Evolutionary conservation across 331 rosid species (phyloP).

Genomic region (Cydonia oblonga): DNA sequence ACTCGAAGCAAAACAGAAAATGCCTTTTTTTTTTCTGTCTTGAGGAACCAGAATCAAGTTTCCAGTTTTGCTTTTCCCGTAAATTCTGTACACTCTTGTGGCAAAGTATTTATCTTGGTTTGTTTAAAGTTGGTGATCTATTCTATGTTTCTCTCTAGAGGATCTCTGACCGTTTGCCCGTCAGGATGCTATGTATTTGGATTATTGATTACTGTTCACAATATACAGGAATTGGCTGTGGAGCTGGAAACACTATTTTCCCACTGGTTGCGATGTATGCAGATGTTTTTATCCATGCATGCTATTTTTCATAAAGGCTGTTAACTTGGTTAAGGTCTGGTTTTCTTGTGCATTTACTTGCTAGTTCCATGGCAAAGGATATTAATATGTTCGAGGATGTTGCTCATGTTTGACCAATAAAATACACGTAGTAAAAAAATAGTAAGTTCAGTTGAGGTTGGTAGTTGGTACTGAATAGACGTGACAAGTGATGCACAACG

Average conservation of each 20-base stretch:
- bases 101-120: neutral
- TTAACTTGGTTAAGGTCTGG: slow-evolving; percentile 74
- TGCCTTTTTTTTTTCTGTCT: too few species aligned
- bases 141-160: neutral
- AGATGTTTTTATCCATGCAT: slow-evolving; percentile 67
- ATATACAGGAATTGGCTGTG: slow-evolving; percentile 67
- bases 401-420: neutral
- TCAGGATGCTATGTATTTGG: neutral
- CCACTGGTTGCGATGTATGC: slow-evolving; percentile 66
- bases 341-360: neutral
- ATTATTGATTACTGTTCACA: slow-evolving; percentile 1
- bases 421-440: neutral
- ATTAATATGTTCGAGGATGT: neutral
- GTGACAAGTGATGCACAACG: neutral
- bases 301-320: slow-evolving; percentile 82
- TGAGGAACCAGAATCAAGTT: neutral
- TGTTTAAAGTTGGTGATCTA: neutral
- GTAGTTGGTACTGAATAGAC: neutral
- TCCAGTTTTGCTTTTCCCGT: neutral
- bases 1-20: too few species aligned
- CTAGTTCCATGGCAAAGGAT: neutral
- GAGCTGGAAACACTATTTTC: slow-evolving; percentile 76
- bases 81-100: neutral
- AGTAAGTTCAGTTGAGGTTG: neutral
- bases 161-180: slow-evolving; percentile 2